Evolutionary conservation across 1,284 basidiomycete genomes (phyloP).

Genomic region (Fomitopsis betulina): DNA sequence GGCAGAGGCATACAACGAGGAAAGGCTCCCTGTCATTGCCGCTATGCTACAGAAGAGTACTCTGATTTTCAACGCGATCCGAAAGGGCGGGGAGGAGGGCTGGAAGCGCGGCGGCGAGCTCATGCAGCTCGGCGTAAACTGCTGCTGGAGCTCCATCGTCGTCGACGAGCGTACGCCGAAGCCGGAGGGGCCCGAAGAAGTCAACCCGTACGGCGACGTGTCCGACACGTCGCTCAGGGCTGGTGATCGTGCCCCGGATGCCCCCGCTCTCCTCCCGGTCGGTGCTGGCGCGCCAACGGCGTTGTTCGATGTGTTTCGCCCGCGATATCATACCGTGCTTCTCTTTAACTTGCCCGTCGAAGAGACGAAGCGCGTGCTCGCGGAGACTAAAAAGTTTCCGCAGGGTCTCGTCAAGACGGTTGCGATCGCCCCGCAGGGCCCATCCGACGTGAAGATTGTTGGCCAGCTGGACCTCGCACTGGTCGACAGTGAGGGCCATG

Average conservation of each 20-base stretch:
- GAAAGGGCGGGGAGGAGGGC: too few species aligned
- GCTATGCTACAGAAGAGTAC: constrained; percentile 19
- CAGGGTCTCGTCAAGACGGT: background rate
- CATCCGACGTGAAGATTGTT: background rate
- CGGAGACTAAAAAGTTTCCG: constrained; percentile 16
- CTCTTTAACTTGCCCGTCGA: constrained; percentile 11
- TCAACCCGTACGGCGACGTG: too few species aligned
- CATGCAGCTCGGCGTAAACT: too few species aligned
- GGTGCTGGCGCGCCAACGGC: constrained; percentile 6
- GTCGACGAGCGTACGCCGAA: too few species aligned
- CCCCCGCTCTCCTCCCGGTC: too few species aligned
- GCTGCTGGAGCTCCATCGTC: too few species aligned
- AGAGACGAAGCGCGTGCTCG: background rate
- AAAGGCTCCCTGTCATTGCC: constrained; percentile 23
- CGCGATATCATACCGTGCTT: constrained; percentile 22
- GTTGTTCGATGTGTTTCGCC: constrained; percentile 21
- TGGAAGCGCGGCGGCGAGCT: too few species aligned
- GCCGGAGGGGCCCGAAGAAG: too few species aligned
- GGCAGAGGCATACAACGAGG: constrained; percentile 19
- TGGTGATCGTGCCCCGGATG: too few species aligned
- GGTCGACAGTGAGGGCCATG: constrained; percentile 16
- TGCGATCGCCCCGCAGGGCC: background rate
- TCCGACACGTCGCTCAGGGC: too few species aligned
- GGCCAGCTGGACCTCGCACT: background rate
- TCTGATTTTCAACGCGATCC: background rate